Conservation (phyloP, 2,329 filamentous ascomycete species). For the Nigrograna mackinnonii region DNA sequence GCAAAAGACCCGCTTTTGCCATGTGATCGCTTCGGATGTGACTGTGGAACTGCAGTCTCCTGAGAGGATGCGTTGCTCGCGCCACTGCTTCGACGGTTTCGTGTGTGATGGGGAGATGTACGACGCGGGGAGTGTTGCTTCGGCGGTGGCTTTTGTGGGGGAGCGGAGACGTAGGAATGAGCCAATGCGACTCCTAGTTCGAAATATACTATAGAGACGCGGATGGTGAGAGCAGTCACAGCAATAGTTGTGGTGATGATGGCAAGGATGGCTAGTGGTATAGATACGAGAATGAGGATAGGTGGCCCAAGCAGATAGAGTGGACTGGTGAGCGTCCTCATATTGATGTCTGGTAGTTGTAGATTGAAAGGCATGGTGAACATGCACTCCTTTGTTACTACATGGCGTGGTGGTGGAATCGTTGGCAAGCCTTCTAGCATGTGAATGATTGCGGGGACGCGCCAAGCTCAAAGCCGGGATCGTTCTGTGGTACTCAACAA, state of each 20-base stretch:
- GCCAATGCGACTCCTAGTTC: constrained; percentile 45
- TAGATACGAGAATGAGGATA: constrained; percentile 38
- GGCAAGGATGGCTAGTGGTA: constrained; percentile 43
- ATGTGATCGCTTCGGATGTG: constrained; percentile 18
- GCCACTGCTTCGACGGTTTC: constrained; percentile 25
- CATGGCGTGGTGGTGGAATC: too few relatives aligned
- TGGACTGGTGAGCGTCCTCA: constrained; percentile 17
- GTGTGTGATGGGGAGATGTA: constrained; percentile 26
- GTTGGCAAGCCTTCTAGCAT: too few relatives aligned
- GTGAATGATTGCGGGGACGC: too few relatives aligned
- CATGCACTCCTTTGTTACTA: too few relatives aligned
- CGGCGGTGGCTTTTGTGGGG: constrained; percentile 18
- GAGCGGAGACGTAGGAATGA: constrained; percentile 38
- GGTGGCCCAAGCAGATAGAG: constrained; percentile 39
- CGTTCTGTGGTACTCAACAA: too few relatives aligned
- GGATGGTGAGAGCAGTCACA: constrained; percentile 41
- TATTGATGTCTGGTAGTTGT: constrained; percentile 1
- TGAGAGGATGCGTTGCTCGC: constrained; percentile 24
- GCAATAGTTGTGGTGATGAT: constrained; percentile 43
- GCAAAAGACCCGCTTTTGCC: constrained; percentile 39
- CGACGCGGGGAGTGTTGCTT: constrained; percentile 14
- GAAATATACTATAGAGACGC: constrained; percentile 46
- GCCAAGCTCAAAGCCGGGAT: too few relatives aligned
- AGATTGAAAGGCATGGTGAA: too few relatives aligned
- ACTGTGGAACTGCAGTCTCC: constrained; percentile 16